Percentiles rank a stretch among this genome's conserved stretches.
These are phyloP conservation scores for Rhizoctonia solani DNA, from an alignment of 1,284 basidiomycete genomes.

Conservation along the genomic window DNA sequence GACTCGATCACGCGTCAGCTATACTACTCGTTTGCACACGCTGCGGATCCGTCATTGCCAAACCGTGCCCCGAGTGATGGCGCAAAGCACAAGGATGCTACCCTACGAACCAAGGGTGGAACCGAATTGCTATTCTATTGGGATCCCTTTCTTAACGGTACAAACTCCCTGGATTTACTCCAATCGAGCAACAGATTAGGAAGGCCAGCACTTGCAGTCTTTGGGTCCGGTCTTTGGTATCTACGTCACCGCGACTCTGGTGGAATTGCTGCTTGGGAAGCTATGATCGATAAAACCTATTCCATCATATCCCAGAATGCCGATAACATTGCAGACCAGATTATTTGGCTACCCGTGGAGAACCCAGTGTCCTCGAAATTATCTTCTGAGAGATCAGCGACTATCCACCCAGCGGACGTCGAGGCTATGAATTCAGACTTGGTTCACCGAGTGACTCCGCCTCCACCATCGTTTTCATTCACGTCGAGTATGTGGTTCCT, in stretches of 20 bases:
- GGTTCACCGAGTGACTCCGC: constrained; percentile 61
- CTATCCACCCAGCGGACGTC: constrained; percentile 74
- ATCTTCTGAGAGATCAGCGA: constrained; percentile 61
- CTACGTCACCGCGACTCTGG: constrained; percentile 73
- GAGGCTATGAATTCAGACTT: constrained; percentile 89
- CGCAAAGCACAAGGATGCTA: constrained; percentile 70
- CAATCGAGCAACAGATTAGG: constrained; percentile 40
- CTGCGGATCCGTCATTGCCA: constrained; percentile 61
- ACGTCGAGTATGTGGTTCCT: constrained; percentile 39
- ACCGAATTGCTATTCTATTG: constrained; percentile 71
- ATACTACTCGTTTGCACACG: constrained; percentile 72
- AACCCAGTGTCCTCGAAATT: constrained; percentile 64
- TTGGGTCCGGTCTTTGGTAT: constrained; percentile 88
- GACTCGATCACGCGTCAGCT: constrained; percentile 81
- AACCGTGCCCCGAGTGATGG: constrained; percentile 58
- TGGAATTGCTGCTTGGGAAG: constrained; percentile 76
- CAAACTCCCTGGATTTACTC: constrained; percentile 43
- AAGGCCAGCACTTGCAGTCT: constrained; percentile 66
- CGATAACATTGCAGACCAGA: constrained; percentile 61
- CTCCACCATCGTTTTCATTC: constrained; percentile 38
- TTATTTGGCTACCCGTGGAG: constrained; percentile 80
- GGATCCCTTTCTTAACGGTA: constrained; percentile 80
- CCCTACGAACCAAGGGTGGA: constrained; percentile 51
- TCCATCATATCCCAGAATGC: constrained; percentile 51
- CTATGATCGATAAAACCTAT: constrained; percentile 67